Base-by-base conservation (phyloP, 768 basidiomycete genomes). In the Leucogyrophana mollusca region DNA sequence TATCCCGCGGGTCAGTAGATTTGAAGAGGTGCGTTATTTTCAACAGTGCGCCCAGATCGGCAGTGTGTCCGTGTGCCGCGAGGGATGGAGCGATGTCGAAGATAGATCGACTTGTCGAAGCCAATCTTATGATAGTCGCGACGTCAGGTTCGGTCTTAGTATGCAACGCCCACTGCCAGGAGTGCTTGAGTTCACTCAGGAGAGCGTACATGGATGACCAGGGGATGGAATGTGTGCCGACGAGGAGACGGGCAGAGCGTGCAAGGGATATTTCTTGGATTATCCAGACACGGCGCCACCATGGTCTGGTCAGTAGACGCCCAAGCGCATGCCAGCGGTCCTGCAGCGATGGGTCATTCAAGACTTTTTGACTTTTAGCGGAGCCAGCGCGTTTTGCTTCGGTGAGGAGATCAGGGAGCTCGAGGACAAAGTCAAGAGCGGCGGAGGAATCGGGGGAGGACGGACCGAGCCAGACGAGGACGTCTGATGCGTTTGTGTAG, bases 241-340 rank as follows among this genome's bases (percentile, higher is more conserved):
- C 17, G 24, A 40, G 40, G 23, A 40, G 6, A 6, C 40, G 17
- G 10, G 40, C 40, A 30, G 8, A 20, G 11, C 23, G 48, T 3
- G 50, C 50, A 7, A 51, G 25, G 6, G 34, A 46, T 9, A 20
- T 17, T 50, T 51, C 50, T 25, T 51, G 45, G 16, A 41, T 46
- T 11, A 46, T 32, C 45, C 45, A 46, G 40, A 40, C 23, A 8
- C 45, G 37, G 4, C 27, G 23, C 10, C 40, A 46, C 45, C 45
- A 46, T 25, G 14, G 7, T 18, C 24, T 22, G 16, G 2, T 4
- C n/a, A 40, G 40, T 16, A 51, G 35, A 0, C 27, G 33, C 13
- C 41, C 50, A 20, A 51, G 33, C 3, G 24, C 25, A 17, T 50
- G 1, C 45, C 45, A 46, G 6, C 40, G 23, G 17, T 23, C 17